Percentiles rank a stretch among this genome's conserved stretches.
These are phyloP conservation scores for Elsinoe batatas DNA, from an alignment of 2,329 filamentous ascomycete genomes.

Conservation along the genomic window DNA sequence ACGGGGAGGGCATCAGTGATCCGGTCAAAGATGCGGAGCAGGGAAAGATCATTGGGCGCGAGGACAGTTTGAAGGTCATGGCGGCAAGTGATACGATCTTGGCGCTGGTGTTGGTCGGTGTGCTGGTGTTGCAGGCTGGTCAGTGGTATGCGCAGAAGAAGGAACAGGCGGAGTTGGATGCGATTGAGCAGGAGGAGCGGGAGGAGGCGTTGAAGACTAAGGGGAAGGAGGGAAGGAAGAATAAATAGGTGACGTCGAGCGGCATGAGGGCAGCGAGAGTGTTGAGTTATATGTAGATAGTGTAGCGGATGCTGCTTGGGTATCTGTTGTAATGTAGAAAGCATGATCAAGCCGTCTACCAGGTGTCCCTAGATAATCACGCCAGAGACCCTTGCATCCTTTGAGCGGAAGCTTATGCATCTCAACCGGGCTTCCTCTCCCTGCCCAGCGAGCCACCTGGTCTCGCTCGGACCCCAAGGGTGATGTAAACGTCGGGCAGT, in stretches of 20 bases:
- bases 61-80: slow-evolving; percentile 84
- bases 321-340: slow-evolving; percentile 7
- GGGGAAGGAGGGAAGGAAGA: slow-evolving; percentile 22
- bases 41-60: slow-evolving; percentile 63
- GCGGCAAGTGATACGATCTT: slow-evolving; percentile 94
- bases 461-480: not conserved
- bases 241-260: slow-evolving; percentile 14
- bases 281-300: slow-evolving; percentile 1
- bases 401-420: too few species aligned
- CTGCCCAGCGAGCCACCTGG: too few species aligned
- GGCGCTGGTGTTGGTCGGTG: slow-evolving; percentile 81
- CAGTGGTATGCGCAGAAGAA: slow-evolving; percentile 98
- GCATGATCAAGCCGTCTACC: not conserved
- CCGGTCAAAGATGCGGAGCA: slow-evolving; percentile 34
- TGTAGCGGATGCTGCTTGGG: slow-evolving; percentile 2
- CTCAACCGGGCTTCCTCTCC: too few species aligned
- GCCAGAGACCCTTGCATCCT: not conserved
- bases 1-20: slow-evolving; percentile 36
- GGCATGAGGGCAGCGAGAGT: not conserved
- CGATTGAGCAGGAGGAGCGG: slow-evolving; percentile 45
- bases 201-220: slow-evolving; percentile 35
- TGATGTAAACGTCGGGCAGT: not conserved
- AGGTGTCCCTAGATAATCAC: not conserved
- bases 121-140: slow-evolving; percentile 85
- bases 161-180: slow-evolving; percentile 68